Conservation (phyloP, 805 yeast species). For the Kodamaea hsintzibuensis region DNA sequence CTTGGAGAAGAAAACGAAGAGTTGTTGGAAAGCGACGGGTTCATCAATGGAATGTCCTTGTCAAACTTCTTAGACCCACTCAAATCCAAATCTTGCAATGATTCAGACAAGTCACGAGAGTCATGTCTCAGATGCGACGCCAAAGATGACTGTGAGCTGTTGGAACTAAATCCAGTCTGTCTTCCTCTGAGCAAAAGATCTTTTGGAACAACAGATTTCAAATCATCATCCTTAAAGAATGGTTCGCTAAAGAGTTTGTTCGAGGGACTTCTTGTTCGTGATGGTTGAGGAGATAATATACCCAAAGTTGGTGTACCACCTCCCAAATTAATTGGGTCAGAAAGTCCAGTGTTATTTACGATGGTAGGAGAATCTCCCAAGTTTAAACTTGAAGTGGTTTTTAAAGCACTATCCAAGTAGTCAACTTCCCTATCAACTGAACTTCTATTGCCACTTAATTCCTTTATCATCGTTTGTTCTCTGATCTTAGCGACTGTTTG, state of each 20-base stretch:
- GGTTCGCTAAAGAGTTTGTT: conserved; percentile 19
- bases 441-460: conserved; percentile 7
- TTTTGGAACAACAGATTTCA: conserved; percentile 45
- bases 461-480: conserved; percentile 29
- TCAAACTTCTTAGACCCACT: conserved; percentile 15
- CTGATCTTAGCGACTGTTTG: conserved; percentile 60
- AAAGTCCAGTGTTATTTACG: neutral
- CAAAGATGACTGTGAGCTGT: conserved; percentile 21
- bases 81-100: conserved; percentile 31
- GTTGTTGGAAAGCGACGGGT: conserved; percentile 30
- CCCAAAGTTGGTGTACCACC: neutral
- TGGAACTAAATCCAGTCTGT: conserved; percentile 11
- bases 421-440: conserved; percentile 1
- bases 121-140: conserved; percentile 7
- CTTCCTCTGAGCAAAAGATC: conserved; percentile 35
- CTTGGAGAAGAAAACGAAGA: conserved; percentile 51
- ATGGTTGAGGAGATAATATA: conserved; percentile 35
- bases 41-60: conserved; percentile 7
- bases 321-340: conserved; percentile 5
- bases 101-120: conserved; percentile 21
- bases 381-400: neutral
- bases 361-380: neutral
- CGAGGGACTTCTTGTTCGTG: conserved; percentile 30
- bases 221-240: conserved; percentile 14
- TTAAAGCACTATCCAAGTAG: neutral